Conservation (phyloP, 1,284 basidiomycete genomes). For the Phellopilus nigrolimitatus region DNA sequence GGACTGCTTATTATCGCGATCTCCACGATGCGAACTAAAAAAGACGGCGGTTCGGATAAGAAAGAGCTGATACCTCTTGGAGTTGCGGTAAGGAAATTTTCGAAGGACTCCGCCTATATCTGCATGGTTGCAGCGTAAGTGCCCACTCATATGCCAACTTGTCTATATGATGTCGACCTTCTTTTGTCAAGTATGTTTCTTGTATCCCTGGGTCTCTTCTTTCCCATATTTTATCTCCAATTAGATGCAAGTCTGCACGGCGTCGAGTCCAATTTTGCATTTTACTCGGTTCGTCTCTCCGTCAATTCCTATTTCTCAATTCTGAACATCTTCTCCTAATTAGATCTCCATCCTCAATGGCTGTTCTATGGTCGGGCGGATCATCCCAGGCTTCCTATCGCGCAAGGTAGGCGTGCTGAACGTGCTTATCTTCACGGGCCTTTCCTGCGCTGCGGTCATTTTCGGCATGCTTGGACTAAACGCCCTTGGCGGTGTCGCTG, state of each 20-base stretch:
- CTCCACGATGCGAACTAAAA: constrained; percentile 28
- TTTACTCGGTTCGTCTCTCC: constrained; percentile 17
- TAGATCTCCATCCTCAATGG: constrained; percentile 16
- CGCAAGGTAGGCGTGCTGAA: constrained; percentile 7
- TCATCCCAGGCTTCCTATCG: constrained; percentile 9
- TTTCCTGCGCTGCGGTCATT: constrained; percentile 19
- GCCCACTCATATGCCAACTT: background rate
- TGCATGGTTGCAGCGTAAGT: background rate
- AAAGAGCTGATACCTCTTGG: constrained; percentile 24
- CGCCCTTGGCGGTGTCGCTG: constrained; percentile 11
- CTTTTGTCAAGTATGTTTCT: constrained; percentile 29
- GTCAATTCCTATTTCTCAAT: background rate
- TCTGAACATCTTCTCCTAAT: background rate
- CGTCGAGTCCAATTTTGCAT: constrained; percentile 19
- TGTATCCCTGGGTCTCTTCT: constrained; percentile 36
- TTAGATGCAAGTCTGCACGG: constrained; percentile 31
- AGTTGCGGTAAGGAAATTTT: constrained; percentile 10
- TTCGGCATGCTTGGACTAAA: constrained; percentile 24
- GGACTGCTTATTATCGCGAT: constrained; percentile 27
- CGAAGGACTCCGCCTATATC: constrained; percentile 9
- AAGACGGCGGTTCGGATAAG: constrained; percentile 30
- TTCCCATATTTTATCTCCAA: constrained; percentile 43
- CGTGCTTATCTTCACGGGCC: background rate
- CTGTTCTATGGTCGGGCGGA: constrained; percentile 5
- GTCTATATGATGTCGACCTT: background rate